These are phyloP conservation scores for Kodamaea hsintzibuensis DNA, from an alignment of 805 yeast species.

Conservation along the genomic window DNA sequence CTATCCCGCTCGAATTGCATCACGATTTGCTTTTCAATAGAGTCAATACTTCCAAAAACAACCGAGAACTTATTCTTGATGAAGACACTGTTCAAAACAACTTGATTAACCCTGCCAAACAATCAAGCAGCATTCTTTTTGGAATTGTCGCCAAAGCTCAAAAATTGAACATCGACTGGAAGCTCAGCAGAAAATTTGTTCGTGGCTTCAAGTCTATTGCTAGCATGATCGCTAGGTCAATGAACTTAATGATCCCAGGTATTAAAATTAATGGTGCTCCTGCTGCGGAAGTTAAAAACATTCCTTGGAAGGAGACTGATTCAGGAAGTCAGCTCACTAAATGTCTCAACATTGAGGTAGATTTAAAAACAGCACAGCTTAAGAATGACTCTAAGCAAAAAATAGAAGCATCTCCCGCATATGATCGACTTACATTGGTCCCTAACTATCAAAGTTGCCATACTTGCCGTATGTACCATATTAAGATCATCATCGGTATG, in stretches of 20 bases:
- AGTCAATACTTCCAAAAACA: not conserved
- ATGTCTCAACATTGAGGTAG: not conserved
- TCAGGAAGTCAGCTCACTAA: not conserved
- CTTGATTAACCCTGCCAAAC: not conserved
- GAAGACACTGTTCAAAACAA: conserved; percentile 1
- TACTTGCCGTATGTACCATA: conserved; percentile 5
- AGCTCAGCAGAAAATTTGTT: not conserved
- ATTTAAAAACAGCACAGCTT: not conserved
- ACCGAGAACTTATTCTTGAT: not conserved
- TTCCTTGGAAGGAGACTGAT: not conserved
- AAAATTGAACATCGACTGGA: conserved; percentile 1
- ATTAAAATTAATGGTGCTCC: not conserved
- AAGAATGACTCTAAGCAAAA: not conserved
- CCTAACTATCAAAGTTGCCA: conserved; percentile 9
- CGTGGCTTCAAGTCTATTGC: conserved; percentile 4
- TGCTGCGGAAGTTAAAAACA: not conserved
- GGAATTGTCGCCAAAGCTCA: not conserved
- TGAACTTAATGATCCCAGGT: conserved; percentile 7
- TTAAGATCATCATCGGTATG: conserved; percentile 2
- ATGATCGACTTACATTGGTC: conserved; percentile 5
- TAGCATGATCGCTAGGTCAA: not conserved
- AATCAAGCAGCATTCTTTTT: not conserved
- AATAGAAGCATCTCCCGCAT: not conserved
- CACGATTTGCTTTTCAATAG: conserved; percentile 35
- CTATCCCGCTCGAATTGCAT: conserved; percentile 40